These are phyloP conservation scores for Eutrema yunnanense DNA, from an alignment of 345 rosid genomes.

Conservation along the genomic window DNA sequence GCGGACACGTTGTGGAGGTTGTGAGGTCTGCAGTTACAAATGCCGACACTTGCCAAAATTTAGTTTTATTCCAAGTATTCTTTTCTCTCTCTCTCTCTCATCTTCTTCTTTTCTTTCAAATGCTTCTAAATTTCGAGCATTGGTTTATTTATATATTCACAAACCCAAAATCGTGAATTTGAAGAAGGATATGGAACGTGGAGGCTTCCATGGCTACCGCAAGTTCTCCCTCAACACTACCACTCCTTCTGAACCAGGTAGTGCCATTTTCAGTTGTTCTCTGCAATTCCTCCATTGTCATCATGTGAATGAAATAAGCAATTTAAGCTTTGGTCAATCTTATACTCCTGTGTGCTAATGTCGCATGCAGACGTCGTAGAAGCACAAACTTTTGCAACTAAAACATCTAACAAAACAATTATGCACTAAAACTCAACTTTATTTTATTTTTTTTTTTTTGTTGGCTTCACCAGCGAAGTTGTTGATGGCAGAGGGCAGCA, in stretches of 20 bases:
- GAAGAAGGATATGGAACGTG: slow-evolving; percentile 41
- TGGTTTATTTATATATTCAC: not conserved
- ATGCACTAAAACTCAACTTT: not conserved
- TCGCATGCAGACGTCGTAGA: slow-evolving; percentile 20
- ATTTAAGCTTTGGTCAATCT: not conserved
- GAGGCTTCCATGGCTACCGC: slow-evolving; percentile 63
- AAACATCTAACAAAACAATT: not conserved
- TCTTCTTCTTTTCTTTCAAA: not conserved
- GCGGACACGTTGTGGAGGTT: slow-evolving; percentile 23
- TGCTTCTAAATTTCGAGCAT: slow-evolving; percentile 4
- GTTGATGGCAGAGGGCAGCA: slow-evolving; percentile 25
- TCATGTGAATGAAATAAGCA: not conserved
- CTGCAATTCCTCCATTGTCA: slow-evolving; percentile 2
- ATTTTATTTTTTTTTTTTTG: not conserved
- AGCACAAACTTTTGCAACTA: not conserved
- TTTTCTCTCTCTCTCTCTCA: not conserved
- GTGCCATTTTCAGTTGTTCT: slow-evolving; percentile 12
- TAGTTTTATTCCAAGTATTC: not conserved
- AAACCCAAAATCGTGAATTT: not conserved
- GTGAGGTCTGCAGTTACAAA: slow-evolving; percentile 15
- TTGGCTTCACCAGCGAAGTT: slow-evolving; percentile 15
- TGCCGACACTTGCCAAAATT: slow-evolving; percentile 30
- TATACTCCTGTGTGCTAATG: not conserved
- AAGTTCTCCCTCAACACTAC: slow-evolving; percentile 35
- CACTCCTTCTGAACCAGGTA: slow-evolving; percentile 38